These are phyloP conservation scores for Anisodus acutangulus DNA, from an alignment of 257 asterid genomes.

Conservation along the genomic window DNA sequence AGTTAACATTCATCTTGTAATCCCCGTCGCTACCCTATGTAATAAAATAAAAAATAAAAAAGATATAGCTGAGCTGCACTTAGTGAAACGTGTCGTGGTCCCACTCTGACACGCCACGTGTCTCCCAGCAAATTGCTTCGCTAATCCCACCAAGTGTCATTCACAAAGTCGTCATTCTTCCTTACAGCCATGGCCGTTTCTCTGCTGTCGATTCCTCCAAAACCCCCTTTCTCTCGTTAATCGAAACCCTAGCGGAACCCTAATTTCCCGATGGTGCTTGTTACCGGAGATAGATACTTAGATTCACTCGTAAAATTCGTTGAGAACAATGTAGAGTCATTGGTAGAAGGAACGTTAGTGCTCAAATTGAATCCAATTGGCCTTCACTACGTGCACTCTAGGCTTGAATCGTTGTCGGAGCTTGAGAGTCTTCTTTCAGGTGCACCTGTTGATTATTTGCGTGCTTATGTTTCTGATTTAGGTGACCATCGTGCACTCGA, in stretches of 20 bases:
- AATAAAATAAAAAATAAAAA: no score
- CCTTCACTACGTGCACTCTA: conserved; percentile 80
- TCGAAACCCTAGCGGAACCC: conserved; percentile 39
- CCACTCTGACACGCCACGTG: conserved; percentile 30
- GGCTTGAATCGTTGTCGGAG: conserved; percentile 84
- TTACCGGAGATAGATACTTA: conserved; percentile 82
- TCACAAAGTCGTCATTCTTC: neutral
- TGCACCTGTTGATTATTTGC: conserved; percentile 94
- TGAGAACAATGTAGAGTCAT: conserved; percentile 68
- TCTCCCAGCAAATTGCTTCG: conserved; percentile 29
- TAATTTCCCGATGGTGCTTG: conserved; percentile 62
- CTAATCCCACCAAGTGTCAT: conserved; percentile 2
- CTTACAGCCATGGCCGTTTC: conserved; percentile 42
- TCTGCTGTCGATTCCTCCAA: conserved; percentile 51
- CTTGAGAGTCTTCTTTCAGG: conserved; percentile 81
- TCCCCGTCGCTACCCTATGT: no score
- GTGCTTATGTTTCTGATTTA: conserved; percentile 94
- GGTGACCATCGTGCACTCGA: conserved; percentile 98
- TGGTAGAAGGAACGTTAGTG: conserved; percentile 78
- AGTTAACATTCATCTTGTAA: no score
- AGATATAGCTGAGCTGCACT: no score
- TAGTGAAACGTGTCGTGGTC: no score
- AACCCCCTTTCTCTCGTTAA: conserved; percentile 49
- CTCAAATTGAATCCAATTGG: conserved; percentile 92
- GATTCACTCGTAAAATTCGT: conserved; percentile 90